Percentiles rank a stretch among this genome's conserved stretches.
Conservation (phyloP, 2,329 filamentous ascomycete species). For the Fusarium fujikuroi region DNA sequence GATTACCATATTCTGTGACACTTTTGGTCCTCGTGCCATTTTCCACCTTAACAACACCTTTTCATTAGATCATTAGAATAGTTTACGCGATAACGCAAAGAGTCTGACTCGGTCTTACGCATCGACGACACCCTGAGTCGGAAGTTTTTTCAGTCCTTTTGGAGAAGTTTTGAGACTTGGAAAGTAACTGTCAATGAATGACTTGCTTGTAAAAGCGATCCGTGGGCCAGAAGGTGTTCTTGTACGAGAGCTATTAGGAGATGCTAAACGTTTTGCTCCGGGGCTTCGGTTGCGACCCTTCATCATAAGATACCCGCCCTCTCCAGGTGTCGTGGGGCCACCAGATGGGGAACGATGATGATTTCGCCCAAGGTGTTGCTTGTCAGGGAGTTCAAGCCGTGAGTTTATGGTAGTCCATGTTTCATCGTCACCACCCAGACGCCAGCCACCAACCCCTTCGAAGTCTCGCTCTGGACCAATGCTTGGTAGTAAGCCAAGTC, state of each 20-base stretch:
- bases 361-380: conserved; percentile 51
- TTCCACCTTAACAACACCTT: background rate
- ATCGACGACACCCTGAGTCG: conserved; percentile 34
- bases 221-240: conserved; percentile 59
- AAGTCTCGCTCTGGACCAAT: conserved; percentile 66
- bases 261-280: conserved; percentile 43
- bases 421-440: conserved; percentile 57
- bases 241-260: conserved; percentile 60
- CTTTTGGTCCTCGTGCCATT: conserved; percentile 1
- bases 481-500: conserved; percentile 57
- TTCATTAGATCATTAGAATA: conserved; percentile 38
- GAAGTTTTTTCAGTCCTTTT: conserved; percentile 47
- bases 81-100: conserved; percentile 9
- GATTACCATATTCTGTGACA: background rate
- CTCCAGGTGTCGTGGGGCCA: conserved; percentile 53
- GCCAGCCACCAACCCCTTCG: conserved; percentile 69
- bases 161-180: conserved; percentile 48
- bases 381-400: conserved; percentile 60
- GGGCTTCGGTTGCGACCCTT: conserved; percentile 53
- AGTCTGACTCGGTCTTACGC: conserved; percentile 10
- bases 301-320: conserved; percentile 58
- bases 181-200: conserved; percentile 56
- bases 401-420: conserved; percentile 65
- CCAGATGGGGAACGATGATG: conserved; percentile 58
- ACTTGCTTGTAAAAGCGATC: conserved; percentile 44